Evolutionary conservation across 2,329 filamentous ascomycete species (phyloP).

Genomic region (Venturia effusa): DNA sequence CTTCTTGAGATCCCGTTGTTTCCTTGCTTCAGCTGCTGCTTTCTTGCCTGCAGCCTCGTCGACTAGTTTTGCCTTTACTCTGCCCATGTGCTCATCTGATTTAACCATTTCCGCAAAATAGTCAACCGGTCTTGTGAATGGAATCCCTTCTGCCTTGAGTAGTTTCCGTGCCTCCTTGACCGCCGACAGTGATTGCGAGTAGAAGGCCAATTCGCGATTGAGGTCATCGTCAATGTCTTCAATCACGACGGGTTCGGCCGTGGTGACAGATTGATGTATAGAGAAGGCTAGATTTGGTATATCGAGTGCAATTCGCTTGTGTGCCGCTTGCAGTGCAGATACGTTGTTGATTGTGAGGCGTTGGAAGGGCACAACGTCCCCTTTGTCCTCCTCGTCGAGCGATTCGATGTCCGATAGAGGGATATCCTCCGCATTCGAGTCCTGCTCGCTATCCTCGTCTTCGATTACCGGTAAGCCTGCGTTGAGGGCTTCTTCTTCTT

Average conservation of each 20-base stretch:
- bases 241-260: slow-evolving; percentile 59
- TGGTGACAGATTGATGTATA: slow-evolving; percentile 67
- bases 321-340: slow-evolving; percentile 65
- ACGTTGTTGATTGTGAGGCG: slow-evolving; percentile 97
- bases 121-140: slow-evolving; percentile 81
- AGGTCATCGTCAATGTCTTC: slow-evolving; percentile 84
- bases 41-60: slow-evolving; percentile 90
- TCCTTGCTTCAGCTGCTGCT: slow-evolving; percentile 79
- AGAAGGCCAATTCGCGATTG: slow-evolving; percentile 84
- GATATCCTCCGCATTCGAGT: slow-evolving; percentile 76
- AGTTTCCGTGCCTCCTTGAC: slow-evolving; percentile 61
- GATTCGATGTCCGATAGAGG: slow-evolving; percentile 80
- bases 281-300: slow-evolving; percentile 65
- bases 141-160: slow-evolving; percentile 69
- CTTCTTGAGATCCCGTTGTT: slow-evolving; percentile 92
- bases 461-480: slow-evolving; percentile 12
- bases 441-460: slow-evolving; percentile 35
- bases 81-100: slow-evolving; percentile 95
- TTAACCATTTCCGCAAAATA: slow-evolving; percentile 99
- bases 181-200: slow-evolving; percentile 76
- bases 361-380: slow-evolving; percentile 81
- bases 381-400: slow-evolving; percentile 65
- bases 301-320: slow-evolving; percentile 68
- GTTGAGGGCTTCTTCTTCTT: background rate
- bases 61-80: slow-evolving; percentile 84